Base-by-base conservation (phyloP, 345 rosid genomes). In the Melaleuca quinquenervia region DNA sequence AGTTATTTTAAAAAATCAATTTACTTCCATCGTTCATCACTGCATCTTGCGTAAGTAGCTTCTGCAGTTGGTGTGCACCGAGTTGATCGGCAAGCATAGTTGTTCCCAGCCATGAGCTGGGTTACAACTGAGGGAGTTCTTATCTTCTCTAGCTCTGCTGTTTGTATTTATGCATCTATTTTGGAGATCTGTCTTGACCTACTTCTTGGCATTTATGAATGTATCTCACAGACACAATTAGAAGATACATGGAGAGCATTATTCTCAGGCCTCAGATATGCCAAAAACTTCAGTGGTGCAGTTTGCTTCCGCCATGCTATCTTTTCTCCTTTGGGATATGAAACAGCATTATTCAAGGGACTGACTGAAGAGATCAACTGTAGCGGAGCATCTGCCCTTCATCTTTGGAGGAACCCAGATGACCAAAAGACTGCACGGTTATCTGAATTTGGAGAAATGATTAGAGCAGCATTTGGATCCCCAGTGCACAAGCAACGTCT, bases 381-480 rank as follows among this genome's bases (percentile, higher is more conserved):
- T 88, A 86, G 83, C 6, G 98, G 99, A 83, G 93, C 94, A 50
- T 85, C 95, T 76, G 94, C 96, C 44, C 94, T 87, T 8, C 95
- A 91, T 52, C 94, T 95, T 16, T 90, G 95, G 96, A 93, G 88
- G 90, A 94, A 87, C 84, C 96, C 96, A 6, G 94, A 95, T 84
- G 88, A 89, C 55, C 75, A 15, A 12, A 96, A 91, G 87, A 94
- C 98, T 8, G 96, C 98, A 3, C 89, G 98, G 24, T 87, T 97
- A 53, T 93, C 96, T 21, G 98, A 97, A 91, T 96, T 97, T 84
- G 99, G 98, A 55, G 99, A 97, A 89, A 94, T 97, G 96, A 95
- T 94, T 86, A 93, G 95, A 92, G 88, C 96, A 74, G 90, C 98
- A 36, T 97, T 96, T 82, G 97, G 93, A 83, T 92, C 95, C 83